Evolutionary conservation across 345 rosid genomes (phyloP), one percentile per base, ranked within the genome.

Genomic region (Eucalyptus erythrocorys): DNA sequence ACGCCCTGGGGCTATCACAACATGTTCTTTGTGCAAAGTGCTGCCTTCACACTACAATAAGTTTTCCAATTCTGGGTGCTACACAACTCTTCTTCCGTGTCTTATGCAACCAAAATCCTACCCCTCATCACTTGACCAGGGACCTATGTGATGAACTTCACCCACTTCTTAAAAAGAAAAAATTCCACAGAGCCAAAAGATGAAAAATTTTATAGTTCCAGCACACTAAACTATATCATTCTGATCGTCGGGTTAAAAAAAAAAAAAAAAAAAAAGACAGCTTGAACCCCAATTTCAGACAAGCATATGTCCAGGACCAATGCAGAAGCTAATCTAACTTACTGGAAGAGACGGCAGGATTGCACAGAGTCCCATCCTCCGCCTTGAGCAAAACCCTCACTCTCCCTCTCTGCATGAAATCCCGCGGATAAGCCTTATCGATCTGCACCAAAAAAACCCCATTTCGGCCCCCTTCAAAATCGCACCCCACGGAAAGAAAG

Each of bases 371-470:
- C 64, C 99, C 99, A 88, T 98, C 99, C 90, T 95, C 99, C 90
- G 90, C 94, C 92, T 92, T 98, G 91, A 98, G 93, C 85, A 91
- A 89, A 10, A 96, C 98, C 88, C 99, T 95, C 64, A 97, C 98
- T 91, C 99, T 95, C 88, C 99, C 99, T 90, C 93, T 87, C 95
- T 98, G 99, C 98, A 97, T 95, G 92, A 93, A 97, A 93, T 98
- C 98, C 3, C 99, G 96, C 8, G 99, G 99, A 87, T 97, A 98
- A 42, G 97, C 98, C 93, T 98, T 97, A 88, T 97, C 98, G 91
- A 94, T 90, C 97, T 98, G 89, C 90, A 85, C 85, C 21, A 50
- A 86, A 24, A 50, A 86, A 24, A 85, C 17, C 1, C 87, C 87
- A 40, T 10, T 11, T 3, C 84, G 47, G 42, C 13, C 84, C 32